Base-by-base conservation (phyloP, 371 early-diverging fungal genomes). In the Apophysomyces variabilis region DNA sequence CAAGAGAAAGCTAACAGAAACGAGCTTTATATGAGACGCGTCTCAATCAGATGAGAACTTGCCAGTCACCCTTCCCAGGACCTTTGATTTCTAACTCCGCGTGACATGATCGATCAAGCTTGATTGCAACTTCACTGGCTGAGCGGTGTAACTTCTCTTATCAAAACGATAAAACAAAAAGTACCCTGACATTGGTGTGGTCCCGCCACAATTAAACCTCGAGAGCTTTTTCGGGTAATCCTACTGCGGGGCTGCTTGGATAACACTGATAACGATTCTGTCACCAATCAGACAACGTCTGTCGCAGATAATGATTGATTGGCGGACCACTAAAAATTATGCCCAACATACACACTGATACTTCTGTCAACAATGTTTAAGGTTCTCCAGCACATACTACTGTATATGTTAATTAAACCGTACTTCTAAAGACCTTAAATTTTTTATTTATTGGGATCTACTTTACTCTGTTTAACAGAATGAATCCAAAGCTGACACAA, bases 1-100 rank as follows among this genome's bases (percentile, higher is more conserved):
- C 37, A 66, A 46, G 58, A 41, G 38, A 66, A 65, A 32, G 35
- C 11, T 35, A 64, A 57, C 11, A 36, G 45, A 21, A 58, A 57
- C 44, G n/a, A 21, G 13, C 54, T 50, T 50, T 50, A 50, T 50
- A 50, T 21, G 54, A 50, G 54, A 50, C 54, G 54, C 54, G 54
- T 50, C 54, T 50, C 54, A 50, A 50, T 50, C 54, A 50, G 54
- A 50, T 50, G 54, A 7, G 46, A 50, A 50, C 54, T 50, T 50
- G 54, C 54, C 54, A 50, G 54, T 50, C 54, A 50, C 54, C 46
- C 46, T 45, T 13, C 16, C 54, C 18, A n/a, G 21, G 54, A 21
- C 21, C 21, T 26, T 41, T 41, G 41, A 50, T 21, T 26, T 9
- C 54, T 50, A 21, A 50, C 54, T 50, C 54, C 54, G 54, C 54